phyloP scores from a whole-genome alignment of 192 early-diverging fungal genomes.

The Powellomyces hirtus region DNA sequence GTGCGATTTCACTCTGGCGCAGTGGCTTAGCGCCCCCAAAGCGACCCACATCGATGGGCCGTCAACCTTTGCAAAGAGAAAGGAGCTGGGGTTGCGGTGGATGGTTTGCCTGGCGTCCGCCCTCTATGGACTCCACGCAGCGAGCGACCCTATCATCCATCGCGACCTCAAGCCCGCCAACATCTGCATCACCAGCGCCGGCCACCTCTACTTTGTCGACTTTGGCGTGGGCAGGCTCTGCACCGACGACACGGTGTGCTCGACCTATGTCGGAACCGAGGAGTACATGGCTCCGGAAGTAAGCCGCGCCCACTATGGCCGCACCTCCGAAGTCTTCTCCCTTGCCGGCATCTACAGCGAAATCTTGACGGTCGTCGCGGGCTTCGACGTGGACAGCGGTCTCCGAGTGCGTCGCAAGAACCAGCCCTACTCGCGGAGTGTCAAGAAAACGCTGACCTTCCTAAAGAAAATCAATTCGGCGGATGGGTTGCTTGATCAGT shows the following conservation, averaged over 20 bases:
- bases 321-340: background rate
- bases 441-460: background rate
- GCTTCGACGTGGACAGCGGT: background rate
- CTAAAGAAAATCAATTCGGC: background rate
- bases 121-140: background rate
- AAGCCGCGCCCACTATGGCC: background rate
- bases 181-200: background rate
- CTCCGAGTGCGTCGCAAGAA: background rate
- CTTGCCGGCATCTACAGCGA: background rate
- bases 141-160: background rate
- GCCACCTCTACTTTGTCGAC: background rate
- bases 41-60: background rate
- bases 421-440: background rate
- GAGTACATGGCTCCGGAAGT: conserved; percentile 1
- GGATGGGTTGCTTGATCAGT: background rate
- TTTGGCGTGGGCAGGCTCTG: background rate
- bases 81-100: background rate
- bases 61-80: background rate
- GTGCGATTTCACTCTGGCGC: background rate
- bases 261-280: background rate
- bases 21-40: background rate
- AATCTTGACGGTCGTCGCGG: background rate
- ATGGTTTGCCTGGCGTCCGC: background rate
- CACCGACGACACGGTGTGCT: background rate
- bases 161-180: background rate